Conservation (phyloP, 2,329 filamentous ascomycete species). For the Teratosphaeria viscida region DNA sequence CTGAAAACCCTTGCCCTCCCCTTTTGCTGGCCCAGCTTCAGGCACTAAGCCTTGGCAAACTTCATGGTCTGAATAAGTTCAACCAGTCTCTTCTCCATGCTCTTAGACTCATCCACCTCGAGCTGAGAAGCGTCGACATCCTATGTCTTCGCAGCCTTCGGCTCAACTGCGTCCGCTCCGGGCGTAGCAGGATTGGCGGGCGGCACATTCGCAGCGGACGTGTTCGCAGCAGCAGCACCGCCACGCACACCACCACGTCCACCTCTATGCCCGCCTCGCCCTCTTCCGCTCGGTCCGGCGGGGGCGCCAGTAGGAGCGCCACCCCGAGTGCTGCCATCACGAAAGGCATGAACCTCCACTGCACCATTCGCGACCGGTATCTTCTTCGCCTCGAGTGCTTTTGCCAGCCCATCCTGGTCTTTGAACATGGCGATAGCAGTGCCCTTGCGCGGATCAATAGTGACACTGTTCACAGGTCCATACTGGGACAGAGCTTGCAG, state of each 20-base stretch:
- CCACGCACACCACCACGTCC: constrained; percentile 4
- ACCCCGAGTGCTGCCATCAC: constrained; percentile 37
- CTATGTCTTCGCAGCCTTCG: background rate
- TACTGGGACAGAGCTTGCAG: constrained; percentile 64
- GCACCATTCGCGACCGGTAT: constrained; percentile 73
- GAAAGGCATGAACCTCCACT: constrained; percentile 77
- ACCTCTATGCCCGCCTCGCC: constrained; percentile 7
- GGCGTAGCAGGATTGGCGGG: constrained; percentile 2
- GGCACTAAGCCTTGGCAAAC: too few relatives aligned
- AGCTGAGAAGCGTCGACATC: background rate
- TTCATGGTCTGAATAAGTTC: background rate
- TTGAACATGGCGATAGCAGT: constrained; percentile 89
- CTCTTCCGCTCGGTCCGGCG: background rate
- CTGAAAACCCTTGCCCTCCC: background rate
- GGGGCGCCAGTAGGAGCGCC: constrained; percentile 6
- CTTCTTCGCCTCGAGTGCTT: constrained; percentile 72
- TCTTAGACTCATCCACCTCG: background rate
- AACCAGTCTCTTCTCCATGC: background rate
- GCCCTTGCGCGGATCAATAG: constrained; percentile 89
- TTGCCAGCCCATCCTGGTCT: constrained; percentile 59
- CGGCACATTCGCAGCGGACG: background rate
- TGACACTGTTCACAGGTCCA: constrained; percentile 66
- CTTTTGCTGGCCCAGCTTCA: background rate
- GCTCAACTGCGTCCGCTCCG: background rate
- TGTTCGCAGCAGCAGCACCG: background rate